A percentile compares a stretch with the other conserved stretches of the same genome.
Conservation (phyloP, 768 basidiomycete genomes). For the Mycena sanguinolenta region DNA sequence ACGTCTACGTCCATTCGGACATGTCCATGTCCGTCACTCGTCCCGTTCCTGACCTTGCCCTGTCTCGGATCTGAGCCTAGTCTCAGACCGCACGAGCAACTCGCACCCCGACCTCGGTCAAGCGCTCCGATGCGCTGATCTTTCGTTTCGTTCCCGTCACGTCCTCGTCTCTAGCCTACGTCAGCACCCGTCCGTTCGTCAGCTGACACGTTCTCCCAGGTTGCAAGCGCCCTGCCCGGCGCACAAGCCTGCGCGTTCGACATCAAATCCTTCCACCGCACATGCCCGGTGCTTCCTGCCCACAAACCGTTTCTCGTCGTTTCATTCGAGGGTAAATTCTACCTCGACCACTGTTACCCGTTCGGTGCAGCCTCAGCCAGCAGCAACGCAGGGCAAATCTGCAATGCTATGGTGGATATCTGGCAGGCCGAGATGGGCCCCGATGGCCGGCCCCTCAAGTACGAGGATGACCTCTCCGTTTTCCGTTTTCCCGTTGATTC, state of each 20-base stretch:
- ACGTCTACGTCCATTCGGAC: no score
- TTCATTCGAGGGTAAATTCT: constrained; percentile 16
- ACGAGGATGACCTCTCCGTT: constrained; percentile 30
- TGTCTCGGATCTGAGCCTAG: no score
- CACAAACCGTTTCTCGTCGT: constrained; percentile 38
- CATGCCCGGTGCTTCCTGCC: constrained; percentile 21
- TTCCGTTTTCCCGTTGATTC: not conserved
- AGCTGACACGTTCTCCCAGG: constrained; percentile 23
- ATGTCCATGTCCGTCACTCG: not conserved
- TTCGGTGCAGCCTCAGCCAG: constrained; percentile 37
- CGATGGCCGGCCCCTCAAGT: constrained; percentile 19
- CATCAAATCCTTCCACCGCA: constrained; percentile 36
- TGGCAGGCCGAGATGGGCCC: not conserved
- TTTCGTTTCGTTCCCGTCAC: not conserved
- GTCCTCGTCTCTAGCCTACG: no score
- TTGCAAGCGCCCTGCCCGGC: constrained; percentile 35
- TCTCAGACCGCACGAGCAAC: no score
- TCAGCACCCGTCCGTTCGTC: no score
- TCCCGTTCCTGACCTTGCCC: no score
- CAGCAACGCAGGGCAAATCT: constrained; percentile 37
- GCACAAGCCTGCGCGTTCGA: constrained; percentile 38
- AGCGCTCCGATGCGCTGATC: no score
- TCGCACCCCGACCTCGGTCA: no score
- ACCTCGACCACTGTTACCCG: constrained; percentile 36
- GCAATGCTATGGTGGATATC: constrained; percentile 34